Conservation (phyloP, 2,329 filamentous ascomycete genomes). For the Trichoderma hamatum region DNA sequence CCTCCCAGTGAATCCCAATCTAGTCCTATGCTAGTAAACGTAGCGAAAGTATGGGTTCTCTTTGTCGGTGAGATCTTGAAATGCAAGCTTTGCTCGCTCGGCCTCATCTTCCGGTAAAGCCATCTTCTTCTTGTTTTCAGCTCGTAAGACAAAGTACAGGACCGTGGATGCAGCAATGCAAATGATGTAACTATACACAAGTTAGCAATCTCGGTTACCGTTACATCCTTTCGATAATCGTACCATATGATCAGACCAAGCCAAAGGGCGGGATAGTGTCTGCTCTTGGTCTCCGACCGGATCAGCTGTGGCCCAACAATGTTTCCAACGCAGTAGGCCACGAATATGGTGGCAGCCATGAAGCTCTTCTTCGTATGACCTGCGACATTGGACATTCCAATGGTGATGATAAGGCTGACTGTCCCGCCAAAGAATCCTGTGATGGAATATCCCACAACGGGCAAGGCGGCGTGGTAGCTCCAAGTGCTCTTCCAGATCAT, state of each 20-base stretch:
- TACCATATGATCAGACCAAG: slow-evolving; percentile 65
- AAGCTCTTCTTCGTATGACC: slow-evolving; percentile 79
- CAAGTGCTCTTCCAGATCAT: slow-evolving; percentile 73
- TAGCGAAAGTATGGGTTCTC: slow-evolving; percentile 70
- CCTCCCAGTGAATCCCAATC: neutral
- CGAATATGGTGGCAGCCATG: slow-evolving; percentile 73
- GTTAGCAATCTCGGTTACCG: neutral
- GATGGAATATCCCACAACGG: slow-evolving; percentile 71
- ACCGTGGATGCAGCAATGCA: slow-evolving; percentile 60
- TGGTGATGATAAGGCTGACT: slow-evolving; percentile 59
- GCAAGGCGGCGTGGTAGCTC: slow-evolving; percentile 65
- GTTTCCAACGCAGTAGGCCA: slow-evolving; percentile 75
- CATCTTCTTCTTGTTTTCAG: slow-evolving; percentile 60
- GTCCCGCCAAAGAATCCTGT: slow-evolving; percentile 74
- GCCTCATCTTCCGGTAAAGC: slow-evolving; percentile 55
- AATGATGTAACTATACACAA: slow-evolving; percentile 59
- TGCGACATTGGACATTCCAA: slow-evolving; percentile 68
- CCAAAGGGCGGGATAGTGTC: slow-evolving; percentile 75
- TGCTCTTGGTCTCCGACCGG: slow-evolving; percentile 62
- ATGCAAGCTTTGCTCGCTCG: slow-evolving; percentile 66
- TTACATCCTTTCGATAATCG: slow-evolving; percentile 28
- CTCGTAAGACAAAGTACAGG: slow-evolving; percentile 61
- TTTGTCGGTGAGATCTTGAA: slow-evolving; percentile 69
- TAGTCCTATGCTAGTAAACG: slow-evolving; percentile 36
- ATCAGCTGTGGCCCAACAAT: slow-evolving; percentile 76